Conservation (phyloP, 2,329 filamentous ascomycete species). For the Thielaviopsis ethacetica region DNA sequence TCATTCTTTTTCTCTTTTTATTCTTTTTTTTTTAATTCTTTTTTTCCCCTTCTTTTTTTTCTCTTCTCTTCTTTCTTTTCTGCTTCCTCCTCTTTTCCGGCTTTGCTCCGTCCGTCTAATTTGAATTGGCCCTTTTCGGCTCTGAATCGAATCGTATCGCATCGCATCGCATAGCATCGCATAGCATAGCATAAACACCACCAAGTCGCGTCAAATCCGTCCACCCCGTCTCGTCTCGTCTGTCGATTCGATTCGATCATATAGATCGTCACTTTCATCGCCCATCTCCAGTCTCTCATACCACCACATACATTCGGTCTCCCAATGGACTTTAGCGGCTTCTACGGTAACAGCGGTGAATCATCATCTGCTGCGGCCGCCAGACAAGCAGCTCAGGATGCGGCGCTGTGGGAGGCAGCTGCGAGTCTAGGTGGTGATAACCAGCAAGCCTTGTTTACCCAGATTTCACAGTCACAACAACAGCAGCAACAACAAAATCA, state of each 20-base stretch:
- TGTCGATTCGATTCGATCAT: not conserved
- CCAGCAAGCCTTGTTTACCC: not conserved
- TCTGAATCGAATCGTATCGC: not conserved
- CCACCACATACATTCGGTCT: no score
- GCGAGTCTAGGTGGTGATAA: not conserved
- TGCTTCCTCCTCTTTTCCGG: not conserved
- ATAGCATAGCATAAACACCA: no score
- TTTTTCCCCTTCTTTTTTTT: not conserved
- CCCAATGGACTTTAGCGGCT: constrained; percentile 10
- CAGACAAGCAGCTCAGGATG: constrained; percentile 9
- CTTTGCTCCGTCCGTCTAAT: not conserved
- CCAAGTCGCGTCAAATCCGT: not conserved
- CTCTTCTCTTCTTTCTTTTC: not conserved
- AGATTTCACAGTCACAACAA: not conserved
- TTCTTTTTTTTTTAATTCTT: not conserved
- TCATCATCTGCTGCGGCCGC: not conserved
- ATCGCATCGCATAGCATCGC: not conserved
- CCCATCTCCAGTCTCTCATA: no score
- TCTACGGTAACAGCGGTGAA: constrained; percentile 7
- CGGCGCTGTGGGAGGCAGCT: constrained; percentile 8
- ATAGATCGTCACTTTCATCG: no score
- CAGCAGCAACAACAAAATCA: constrained; percentile 5
- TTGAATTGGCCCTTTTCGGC: not conserved
- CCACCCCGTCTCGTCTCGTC: not conserved
- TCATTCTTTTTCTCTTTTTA: not conserved